These are phyloP conservation scores for Salvia hispanica DNA, from an alignment of 257 asterid genomes.

Conservation along the genomic window DNA sequence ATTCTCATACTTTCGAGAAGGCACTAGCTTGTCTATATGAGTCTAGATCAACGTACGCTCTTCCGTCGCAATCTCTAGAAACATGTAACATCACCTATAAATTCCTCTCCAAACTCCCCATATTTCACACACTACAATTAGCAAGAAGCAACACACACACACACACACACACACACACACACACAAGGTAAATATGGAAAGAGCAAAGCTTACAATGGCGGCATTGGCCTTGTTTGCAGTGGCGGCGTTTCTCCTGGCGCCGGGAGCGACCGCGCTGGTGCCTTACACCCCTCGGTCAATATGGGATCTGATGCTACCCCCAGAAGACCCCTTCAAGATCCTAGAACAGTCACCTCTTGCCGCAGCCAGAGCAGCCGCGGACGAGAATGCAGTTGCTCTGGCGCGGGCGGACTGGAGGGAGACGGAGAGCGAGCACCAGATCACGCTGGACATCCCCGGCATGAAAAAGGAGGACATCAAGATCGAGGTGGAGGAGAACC, in stretches of 20 bases:
- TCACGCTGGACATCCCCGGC: slow-evolving; percentile 72
- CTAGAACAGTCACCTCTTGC: slow-evolving; percentile 47
- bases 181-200: slow-evolving; percentile 9
- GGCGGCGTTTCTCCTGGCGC: slow-evolving; percentile 17
- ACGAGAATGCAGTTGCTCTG: slow-evolving; percentile 35
- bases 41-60: too few species aligned
- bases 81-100: too few species aligned
- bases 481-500: slow-evolving; percentile 67
- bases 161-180: too few species aligned
- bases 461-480: slow-evolving; percentile 64
- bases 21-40: too few species aligned
- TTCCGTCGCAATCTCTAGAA: too few species aligned
- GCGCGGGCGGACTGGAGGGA: slow-evolving; percentile 89
- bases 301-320: slow-evolving; percentile 31
- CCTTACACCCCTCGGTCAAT: slow-evolving; percentile 41
- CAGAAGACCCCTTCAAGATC: slow-evolving; percentile 50
- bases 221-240: slow-evolving; percentile 4
- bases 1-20: too few species aligned
- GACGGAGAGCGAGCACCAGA: slow-evolving; percentile 56
- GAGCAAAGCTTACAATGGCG: not conserved
- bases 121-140: too few species aligned
- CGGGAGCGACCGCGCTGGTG: slow-evolving; percentile 33
- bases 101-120: too few species aligned
- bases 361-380: slow-evolving; percentile 23
- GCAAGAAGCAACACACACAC: too few species aligned